These are phyloP conservation scores for Diaporthe sp. DNA, from an alignment of 2,329 filamentous ascomycete species.

Conservation along the genomic window DNA sequence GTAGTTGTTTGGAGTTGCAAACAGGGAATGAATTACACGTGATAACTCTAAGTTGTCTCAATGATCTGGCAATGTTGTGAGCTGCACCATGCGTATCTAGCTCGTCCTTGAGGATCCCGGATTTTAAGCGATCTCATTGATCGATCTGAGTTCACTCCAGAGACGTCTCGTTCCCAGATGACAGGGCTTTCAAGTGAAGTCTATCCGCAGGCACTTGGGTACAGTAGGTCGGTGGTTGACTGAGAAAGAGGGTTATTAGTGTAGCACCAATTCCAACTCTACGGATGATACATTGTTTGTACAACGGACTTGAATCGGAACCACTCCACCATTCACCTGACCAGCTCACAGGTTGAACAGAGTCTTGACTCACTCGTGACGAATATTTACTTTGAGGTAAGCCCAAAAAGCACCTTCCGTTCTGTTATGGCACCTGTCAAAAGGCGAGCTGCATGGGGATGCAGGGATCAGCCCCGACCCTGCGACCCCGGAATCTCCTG, in stretches of 20 bases:
- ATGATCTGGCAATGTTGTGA: not conserved
- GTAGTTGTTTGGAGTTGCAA: not conserved
- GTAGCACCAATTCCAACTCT: not conserved
- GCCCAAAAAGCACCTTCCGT: not conserved
- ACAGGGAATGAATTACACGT: not conserved
- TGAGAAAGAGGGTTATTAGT: not conserved
- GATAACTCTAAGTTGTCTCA: not conserved
- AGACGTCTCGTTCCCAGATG: too few species aligned
- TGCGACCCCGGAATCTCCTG: constrained; percentile 29
- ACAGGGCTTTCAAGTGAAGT: not conserved
- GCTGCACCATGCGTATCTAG: not conserved
- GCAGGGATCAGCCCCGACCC: constrained; percentile 17
- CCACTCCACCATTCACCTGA: not conserved
- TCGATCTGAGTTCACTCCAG: not conserved
- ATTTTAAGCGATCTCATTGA: not conserved
- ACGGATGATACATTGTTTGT: not conserved
- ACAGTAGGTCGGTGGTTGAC: not conserved
- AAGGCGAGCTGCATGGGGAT: not conserved
- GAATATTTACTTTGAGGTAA: too few species aligned
- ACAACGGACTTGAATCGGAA: not conserved
- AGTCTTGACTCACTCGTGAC: not conserved
- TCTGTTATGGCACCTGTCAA: not conserved
- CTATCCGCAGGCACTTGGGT: not conserved
- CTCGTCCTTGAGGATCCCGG: fast-evolving
- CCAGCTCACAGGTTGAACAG: not conserved